phyloP scores from a whole-genome alignment of 352 stramenopile species.

The Pythium monospermum region DNA sequence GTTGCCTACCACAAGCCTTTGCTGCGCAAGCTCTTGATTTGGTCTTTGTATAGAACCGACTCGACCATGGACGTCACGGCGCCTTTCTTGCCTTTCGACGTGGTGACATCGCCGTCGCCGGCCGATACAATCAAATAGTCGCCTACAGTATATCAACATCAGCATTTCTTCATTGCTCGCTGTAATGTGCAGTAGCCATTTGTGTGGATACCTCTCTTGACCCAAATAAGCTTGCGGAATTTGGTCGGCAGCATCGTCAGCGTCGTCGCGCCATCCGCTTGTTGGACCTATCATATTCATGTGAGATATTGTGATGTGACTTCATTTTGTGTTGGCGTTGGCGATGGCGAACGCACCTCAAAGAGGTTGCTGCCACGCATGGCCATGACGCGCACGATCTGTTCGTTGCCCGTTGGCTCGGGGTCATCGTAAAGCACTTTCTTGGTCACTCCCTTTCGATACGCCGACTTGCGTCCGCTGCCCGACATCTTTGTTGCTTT shows the following conservation, averaged over 20 bases:
- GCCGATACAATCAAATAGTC: conserved; percentile 95
- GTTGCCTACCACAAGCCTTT: conserved; percentile 87
- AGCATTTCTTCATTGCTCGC: neutral
- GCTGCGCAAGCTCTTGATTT: conserved; percentile 96
- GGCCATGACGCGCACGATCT: conserved; percentile 89
- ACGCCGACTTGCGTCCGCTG: conserved; percentile 84
- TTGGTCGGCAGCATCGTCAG: conserved; percentile 97
- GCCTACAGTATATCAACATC: conserved; percentile 28
- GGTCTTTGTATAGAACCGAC: conserved; percentile 98
- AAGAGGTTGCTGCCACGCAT: conserved; percentile 96
- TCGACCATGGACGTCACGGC: conserved; percentile 90
- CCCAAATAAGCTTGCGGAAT: conserved; percentile 98
- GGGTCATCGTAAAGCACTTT: conserved; percentile 88
- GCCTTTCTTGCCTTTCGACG: conserved; percentile 78
- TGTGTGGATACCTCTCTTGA: conserved; percentile 87
- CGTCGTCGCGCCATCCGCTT: conserved; percentile 44
- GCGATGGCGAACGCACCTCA: conserved; percentile 60
- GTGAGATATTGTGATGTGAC: neutral
- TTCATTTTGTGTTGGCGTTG: neutral
- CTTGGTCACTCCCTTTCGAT: conserved; percentile 92
- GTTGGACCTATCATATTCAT: conserved; percentile 42
- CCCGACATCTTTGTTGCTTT: conserved; percentile 73
- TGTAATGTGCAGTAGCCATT: neutral
- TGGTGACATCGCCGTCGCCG: conserved; percentile 66
- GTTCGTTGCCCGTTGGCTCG: conserved; percentile 86